These are phyloP conservation scores for Leucosporidium yakuticum DNA, from an alignment of 768 basidiomycete species.

Conservation along the genomic window DNA sequence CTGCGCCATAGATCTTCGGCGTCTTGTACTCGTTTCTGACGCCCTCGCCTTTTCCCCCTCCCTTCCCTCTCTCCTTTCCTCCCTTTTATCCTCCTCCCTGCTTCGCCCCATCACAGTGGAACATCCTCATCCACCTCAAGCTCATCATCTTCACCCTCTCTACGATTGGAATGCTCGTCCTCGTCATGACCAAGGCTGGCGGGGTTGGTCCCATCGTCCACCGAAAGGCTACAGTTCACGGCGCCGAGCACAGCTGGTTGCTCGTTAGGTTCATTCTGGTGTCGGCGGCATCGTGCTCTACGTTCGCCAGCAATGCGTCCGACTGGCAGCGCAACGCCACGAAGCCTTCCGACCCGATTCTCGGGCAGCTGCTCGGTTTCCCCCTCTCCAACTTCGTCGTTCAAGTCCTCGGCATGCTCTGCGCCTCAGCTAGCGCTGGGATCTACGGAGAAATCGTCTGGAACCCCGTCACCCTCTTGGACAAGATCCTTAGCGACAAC, in stretches of 20 bases:
- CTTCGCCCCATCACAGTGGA: constrained; percentile 37
- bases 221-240: constrained; percentile 59
- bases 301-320: constrained; percentile 39
- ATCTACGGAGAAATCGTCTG: constrained; percentile 34
- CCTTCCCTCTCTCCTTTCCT: constrained; percentile 59
- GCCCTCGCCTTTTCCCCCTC: constrained; percentile 73
- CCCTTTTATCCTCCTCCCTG: too few relatives aligned
- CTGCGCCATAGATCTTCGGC: constrained; percentile 29
- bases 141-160: constrained; percentile 63
- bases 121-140: constrained; percentile 48
- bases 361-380: constrained; percentile 40
- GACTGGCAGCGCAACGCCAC: constrained; percentile 40
- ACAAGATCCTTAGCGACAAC: constrained; percentile 38
- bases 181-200: constrained; percentile 68
- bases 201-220: constrained; percentile 69
- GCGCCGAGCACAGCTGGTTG: constrained; percentile 66
- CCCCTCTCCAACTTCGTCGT: constrained; percentile 39
- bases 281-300: constrained; percentile 43
- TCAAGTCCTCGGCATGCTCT: constrained; percentile 36
- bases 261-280: constrained; percentile 69
- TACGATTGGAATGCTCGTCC: constrained; percentile 63
- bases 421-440: constrained; percentile 33
- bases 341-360: constrained; percentile 31
- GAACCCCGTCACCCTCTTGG: constrained; percentile 39
- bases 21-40: constrained; percentile 7